Evolutionary conservation across 768 basidiomycete genomes (phyloP), one percentile per base, ranked within the genome.

Genomic region (Amanita inopinata): DNA sequence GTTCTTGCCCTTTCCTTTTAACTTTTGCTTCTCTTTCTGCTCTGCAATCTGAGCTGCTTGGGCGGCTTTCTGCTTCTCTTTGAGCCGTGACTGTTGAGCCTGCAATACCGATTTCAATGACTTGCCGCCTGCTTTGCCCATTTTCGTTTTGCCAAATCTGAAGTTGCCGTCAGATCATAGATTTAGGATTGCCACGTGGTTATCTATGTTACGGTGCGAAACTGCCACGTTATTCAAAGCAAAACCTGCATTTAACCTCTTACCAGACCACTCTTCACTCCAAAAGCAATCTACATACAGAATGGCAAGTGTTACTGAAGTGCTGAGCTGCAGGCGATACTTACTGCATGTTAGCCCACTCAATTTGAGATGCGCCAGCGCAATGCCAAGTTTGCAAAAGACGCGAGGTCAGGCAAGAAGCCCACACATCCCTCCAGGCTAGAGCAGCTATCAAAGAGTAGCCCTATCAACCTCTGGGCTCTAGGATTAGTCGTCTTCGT

Each of bases 311-410:
- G 11, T 15, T 14, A n/a, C 10, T 14, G n/a, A 20, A 17, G 20
- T 4, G 15, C 20, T 32, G 25, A 20, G 9, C 8, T 7, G 6
- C 28, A 17, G 20, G 9, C 1, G 3, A 17, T n/a, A 31, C 15
- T 40, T 36, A 40, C n/a, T n/a, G n/a, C n/a, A n/a, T n/a, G n/a
- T 43, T 19, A 87, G 83, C 84, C 85, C 40, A 85, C 81, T 42
- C 76, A 83, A 67, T 87, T 84, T 58, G 86, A 89, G 54, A 71
- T 88, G 63, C 80, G 83, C 52, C 76, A 78, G 55, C 76, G 77
- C 60, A 91, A 89, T 60, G 73, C 71, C 45, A 81, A 87, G 63
- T 91, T 91, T 62, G 83, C 80, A 30, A 76, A 70, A 46, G 77
- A 79, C 47, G 80, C 76, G 49, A 76, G 74, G 49, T 61, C 73